These are phyloP conservation scores for Coccomyxa sp. DNA, from an alignment of 139 green algal species.

Conservation along the genomic window DNA sequence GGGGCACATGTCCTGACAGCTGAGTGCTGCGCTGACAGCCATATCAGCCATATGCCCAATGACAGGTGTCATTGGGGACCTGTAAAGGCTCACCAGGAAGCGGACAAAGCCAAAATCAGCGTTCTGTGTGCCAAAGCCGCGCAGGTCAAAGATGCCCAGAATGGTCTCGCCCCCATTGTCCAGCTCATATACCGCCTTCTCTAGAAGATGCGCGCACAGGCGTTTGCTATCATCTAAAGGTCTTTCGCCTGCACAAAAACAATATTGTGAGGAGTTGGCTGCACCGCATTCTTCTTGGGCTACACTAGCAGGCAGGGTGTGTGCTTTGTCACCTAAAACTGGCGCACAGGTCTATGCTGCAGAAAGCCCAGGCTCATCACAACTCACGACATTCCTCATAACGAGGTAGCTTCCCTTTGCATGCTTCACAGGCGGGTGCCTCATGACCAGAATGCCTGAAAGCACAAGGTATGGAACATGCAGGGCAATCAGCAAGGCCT, in stretches of 20 bases:
- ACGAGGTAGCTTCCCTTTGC: background rate
- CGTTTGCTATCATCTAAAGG: conserved; percentile 61
- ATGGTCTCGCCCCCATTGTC: conserved; percentile 64
- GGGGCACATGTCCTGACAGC: too few relatives aligned
- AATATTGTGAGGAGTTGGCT: too few relatives aligned
- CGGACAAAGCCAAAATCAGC: conserved; percentile 80
- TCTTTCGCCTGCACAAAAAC: conserved; percentile 58
- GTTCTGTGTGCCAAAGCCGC: conserved; percentile 75
- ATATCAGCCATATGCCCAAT: too few relatives aligned
- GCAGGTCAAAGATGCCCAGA: conserved; percentile 91
- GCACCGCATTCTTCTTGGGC: too few relatives aligned
- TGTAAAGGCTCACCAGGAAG: conserved; percentile 83
- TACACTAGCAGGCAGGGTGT: too few relatives aligned
- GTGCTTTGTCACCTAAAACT: too few relatives aligned
- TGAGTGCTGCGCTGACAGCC: too few relatives aligned
- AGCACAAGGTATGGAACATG: background rate
- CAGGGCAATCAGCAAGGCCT: background rate
- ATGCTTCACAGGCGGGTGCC: background rate
- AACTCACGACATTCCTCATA: too few relatives aligned
- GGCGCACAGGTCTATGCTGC: too few relatives aligned
- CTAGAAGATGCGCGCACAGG: conserved; percentile 65
- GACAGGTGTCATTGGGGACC: background rate
- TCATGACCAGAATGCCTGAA: background rate
- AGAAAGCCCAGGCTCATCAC: too few relatives aligned
- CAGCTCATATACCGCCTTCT: conserved; percentile 58